Conservation (phyloP, 1,284 basidiomycete genomes). For the Trichosporon ovoides region DNA sequence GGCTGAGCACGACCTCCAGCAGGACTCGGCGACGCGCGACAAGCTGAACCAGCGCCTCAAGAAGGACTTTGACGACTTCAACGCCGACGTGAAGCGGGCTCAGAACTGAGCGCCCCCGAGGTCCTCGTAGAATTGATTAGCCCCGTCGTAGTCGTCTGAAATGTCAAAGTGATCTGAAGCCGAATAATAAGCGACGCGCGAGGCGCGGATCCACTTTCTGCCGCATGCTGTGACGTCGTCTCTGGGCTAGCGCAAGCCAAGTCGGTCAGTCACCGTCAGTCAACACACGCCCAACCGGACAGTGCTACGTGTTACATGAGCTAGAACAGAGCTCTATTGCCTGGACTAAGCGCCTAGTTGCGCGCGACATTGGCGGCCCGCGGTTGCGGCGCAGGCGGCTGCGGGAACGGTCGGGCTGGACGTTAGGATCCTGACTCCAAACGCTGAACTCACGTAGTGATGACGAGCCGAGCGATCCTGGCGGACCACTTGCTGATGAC, state of each 20-base stretch:
- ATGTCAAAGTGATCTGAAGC: too few species aligned
- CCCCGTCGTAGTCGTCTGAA: too few species aligned
- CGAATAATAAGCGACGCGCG: too few species aligned
- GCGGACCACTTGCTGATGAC: background rate
- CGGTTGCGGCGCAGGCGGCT: slow-evolving; percentile 1
- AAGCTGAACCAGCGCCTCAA: background rate
- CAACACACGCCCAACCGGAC: background rate
- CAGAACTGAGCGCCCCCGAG: too few species aligned
- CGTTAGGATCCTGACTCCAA: background rate
- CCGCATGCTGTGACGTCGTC: too few species aligned
- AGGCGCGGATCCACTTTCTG: too few species aligned
- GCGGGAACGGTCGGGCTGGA: background rate
- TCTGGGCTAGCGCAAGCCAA: too few species aligned
- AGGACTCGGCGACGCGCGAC: background rate
- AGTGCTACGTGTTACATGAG: background rate
- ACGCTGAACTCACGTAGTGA: background rate
- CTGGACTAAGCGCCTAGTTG: background rate
- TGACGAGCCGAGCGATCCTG: background rate
- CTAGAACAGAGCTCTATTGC: background rate
- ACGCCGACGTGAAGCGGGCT: too few species aligned
- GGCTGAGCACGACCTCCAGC: background rate
- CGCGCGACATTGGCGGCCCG: slow-evolving; percentile 3
- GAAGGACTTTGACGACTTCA: too few species aligned
- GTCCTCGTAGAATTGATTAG: too few species aligned
- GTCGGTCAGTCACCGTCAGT: too few species aligned